Evolutionary conservation across 2,329 filamentous ascomycete species (phyloP).

Genomic region (Fusarium napiforme): DNA sequence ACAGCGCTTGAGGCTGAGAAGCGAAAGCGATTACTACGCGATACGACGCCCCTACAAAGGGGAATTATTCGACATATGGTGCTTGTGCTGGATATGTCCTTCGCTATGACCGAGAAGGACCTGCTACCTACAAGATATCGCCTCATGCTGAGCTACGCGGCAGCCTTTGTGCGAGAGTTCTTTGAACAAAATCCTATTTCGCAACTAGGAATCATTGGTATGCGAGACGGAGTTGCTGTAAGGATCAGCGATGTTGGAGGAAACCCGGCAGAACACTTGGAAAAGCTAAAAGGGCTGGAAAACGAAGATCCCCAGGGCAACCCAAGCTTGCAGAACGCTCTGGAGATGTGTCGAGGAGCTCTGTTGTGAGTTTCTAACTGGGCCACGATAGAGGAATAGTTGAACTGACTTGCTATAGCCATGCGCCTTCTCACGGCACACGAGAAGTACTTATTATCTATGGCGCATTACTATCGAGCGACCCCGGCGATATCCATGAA

Average conservation of each 20-base stretch:
- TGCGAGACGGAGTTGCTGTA: constrained; percentile 90
- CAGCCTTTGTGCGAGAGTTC: constrained; percentile 91
- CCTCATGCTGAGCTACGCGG: constrained; percentile 82
- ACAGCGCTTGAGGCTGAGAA: constrained; percentile 86
- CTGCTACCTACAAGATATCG: constrained; percentile 88
- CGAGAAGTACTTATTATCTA: constrained; percentile 92
- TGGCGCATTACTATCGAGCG: constrained; percentile 87
- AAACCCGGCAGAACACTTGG: constrained; percentile 89
- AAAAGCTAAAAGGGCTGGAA: constrained; percentile 75
- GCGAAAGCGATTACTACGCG: constrained; percentile 81
- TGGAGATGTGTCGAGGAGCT: constrained; percentile 93
- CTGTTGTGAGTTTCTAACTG: constrained; percentile 70
- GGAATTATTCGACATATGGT: constrained; percentile 98
- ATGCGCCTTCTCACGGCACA: constrained; percentile 92
- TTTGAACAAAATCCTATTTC: constrained; percentile 99
- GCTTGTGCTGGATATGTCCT: constrained; percentile 89
- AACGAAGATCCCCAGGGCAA: constrained; percentile 76
- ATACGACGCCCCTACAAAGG: constrained; percentile 94
- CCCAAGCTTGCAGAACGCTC: constrained; percentile 89
- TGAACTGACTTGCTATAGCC: constrained; percentile 58
- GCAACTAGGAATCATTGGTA: constrained; percentile 90
- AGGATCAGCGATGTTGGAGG: constrained; percentile 90
- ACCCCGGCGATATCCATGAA: constrained; percentile 94
- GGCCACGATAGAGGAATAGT: not conserved
- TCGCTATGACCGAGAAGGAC: constrained; percentile 95